Evolutionary conservation across 257 asterid species (phyloP).

Genomic region (Solanum ossicruentum): DNA sequence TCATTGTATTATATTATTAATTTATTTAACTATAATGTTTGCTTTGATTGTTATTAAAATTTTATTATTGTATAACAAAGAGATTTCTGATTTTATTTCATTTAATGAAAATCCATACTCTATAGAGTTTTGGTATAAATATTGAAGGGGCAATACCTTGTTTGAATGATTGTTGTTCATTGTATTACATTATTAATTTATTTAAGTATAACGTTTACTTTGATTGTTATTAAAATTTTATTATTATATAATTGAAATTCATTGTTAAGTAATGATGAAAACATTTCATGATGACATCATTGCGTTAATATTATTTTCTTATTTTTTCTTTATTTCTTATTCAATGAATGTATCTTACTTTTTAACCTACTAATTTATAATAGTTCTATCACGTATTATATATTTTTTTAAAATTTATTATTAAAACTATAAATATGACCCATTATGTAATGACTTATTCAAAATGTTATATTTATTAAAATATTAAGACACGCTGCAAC

Average conservation of each 20-base stretch:
- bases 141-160: neutral
- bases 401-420: neutral
- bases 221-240: neutral
- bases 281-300: neutral
- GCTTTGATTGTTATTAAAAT: neutral
- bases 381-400: neutral
- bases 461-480: neutral
- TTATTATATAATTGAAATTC: neutral
- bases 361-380: too few relatives aligned
- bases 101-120: neutral
- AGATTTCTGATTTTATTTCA: too few relatives aligned
- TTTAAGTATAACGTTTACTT: neutral
- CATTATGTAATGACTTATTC: neutral
- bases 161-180: neutral
- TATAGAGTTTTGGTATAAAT: neutral
- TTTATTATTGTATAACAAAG: neutral
- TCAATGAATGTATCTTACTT: too few relatives aligned
- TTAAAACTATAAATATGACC: neutral
- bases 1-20: neutral
- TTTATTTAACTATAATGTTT: neutral
- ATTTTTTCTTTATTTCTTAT: neutral
- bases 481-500: neutral
- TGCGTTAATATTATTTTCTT: neutral
- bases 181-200: neutral
- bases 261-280: neutral